Conservation (phyloP, 257 asterid genomes). For the Petrea volubilis region DNA sequence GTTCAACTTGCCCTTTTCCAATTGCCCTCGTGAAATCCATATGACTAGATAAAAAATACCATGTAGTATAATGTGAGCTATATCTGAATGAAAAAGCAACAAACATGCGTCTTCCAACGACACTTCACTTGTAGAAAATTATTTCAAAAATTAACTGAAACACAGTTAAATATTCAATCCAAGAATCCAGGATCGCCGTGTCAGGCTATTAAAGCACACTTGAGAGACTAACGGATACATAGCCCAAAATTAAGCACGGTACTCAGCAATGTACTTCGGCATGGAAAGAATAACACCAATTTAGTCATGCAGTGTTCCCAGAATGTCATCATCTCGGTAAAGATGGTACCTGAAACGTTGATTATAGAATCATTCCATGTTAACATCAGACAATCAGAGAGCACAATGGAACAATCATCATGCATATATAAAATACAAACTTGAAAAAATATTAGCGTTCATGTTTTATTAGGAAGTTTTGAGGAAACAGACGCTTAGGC, state of each 20-base stretch:
- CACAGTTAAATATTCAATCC: conserved; percentile 6
- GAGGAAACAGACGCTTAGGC: not conserved
- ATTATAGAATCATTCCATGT: not conserved
- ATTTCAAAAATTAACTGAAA: not conserved
- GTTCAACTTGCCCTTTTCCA: not conserved
- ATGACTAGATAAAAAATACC: not conserved
- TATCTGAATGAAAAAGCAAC: not conserved
- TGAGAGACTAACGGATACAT: not conserved
- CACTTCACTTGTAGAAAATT: not conserved
- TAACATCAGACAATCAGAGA: not conserved
- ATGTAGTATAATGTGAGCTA: not conserved
- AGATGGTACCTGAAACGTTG: conserved; percentile 53
- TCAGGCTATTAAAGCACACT: conserved; percentile 6
- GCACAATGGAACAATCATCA: not conserved
- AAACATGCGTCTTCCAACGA: not conserved
- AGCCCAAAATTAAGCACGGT: conserved; percentile 1
- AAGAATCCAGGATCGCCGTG: not conserved
- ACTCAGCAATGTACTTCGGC: conserved; percentile 9
- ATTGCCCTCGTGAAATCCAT: not conserved
- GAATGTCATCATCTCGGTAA: conserved; percentile 61
- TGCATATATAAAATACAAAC: not conserved
- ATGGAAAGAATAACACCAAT: conserved; percentile 5
- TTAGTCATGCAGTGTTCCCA: conserved; percentile 52
- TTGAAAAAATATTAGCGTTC: not conserved
- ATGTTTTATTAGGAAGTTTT: not conserved